Percentiles rank a stretch among this genome's conserved stretches.
Conservation (phyloP, 1,284 basidiomycete species). For the Trichosporon asahii region DNA sequence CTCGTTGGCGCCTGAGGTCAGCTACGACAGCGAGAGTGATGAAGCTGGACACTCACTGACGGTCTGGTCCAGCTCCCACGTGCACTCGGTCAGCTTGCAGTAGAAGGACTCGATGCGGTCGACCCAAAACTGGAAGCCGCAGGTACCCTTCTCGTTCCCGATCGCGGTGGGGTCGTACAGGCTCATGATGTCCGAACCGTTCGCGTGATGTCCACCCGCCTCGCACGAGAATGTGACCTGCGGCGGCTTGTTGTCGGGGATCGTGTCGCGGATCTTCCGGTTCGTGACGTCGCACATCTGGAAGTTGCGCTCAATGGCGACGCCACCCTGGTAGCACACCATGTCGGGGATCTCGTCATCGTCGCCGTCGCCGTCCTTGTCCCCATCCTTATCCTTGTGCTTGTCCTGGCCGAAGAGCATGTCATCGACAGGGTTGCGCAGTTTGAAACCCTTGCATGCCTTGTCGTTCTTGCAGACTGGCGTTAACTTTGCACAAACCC, state of each 20-base stretch:
- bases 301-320: constrained; percentile 85
- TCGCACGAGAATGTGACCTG: constrained; percentile 92
- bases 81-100: constrained; percentile 67
- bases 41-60: constrained; percentile 35
- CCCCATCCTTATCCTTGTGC: constrained; percentile 29
- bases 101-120: constrained; percentile 92
- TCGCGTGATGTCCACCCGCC: constrained; percentile 35
- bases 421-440: constrained; percentile 50
- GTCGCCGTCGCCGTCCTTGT: constrained; percentile 54
- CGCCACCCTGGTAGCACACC: constrained; percentile 89
- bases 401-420: constrained; percentile 7
- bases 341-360: constrained; percentile 63
- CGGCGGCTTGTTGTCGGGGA: constrained; percentile 73
- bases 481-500: neutral
- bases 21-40: no score
- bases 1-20: constrained; percentile 59
- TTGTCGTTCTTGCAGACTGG: constrained; percentile 78
- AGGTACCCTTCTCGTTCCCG: constrained; percentile 54
- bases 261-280: constrained; percentile 82
- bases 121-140: constrained; percentile 97
- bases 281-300: constrained; percentile 98
- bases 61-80: constrained; percentile 43
- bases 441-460: constrained; percentile 72
- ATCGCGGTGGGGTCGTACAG: constrained; percentile 3
- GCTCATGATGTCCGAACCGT: constrained; percentile 12